A percentile compares a stretch with the other conserved stretches of the same genome.
phyloP scores from a whole-genome alignment of 108 stramenopile species.

The Cyclotella atomus region DNA sequence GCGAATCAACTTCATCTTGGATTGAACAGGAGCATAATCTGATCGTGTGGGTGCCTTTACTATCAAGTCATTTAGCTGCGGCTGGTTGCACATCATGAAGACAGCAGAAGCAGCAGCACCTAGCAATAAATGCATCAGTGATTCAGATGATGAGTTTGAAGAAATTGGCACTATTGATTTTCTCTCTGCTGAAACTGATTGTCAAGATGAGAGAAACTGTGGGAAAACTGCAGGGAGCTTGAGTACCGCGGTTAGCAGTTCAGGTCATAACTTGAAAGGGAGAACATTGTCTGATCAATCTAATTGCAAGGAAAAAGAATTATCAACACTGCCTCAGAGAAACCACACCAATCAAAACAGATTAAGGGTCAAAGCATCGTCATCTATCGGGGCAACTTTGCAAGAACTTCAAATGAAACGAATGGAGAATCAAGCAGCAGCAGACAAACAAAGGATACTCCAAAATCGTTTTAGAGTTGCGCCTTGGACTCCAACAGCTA shows the following conservation, averaged over 20 bases:
- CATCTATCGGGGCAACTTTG: conserved; percentile 4
- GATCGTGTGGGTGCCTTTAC: too few species aligned
- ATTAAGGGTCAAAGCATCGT: background rate
- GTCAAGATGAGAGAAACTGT: too few species aligned
- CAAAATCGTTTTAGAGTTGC: background rate
- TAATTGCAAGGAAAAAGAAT: background rate
- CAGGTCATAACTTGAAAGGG: too few species aligned
- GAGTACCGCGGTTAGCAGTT: too few species aligned
- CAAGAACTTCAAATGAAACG: conserved; percentile 10
- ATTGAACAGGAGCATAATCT: too few species aligned
- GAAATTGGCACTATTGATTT: background rate
- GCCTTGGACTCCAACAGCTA: background rate
- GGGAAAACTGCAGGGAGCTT: too few species aligned
- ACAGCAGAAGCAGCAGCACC: background rate
- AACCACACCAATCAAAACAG: background rate
- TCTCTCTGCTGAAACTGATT: too few species aligned
- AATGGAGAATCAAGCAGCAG: background rate
- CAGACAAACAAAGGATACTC: background rate
- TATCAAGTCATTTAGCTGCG: too few species aligned
- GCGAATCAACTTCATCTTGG: too few species aligned
- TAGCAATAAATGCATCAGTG: background rate
- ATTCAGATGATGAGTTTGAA: background rate
- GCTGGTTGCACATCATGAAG: background rate
- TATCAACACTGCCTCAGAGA: background rate
- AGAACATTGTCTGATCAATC: too few species aligned